phyloP scores from a whole-genome alignment of 345 rosid species.

The Salix viminalis region DNA sequence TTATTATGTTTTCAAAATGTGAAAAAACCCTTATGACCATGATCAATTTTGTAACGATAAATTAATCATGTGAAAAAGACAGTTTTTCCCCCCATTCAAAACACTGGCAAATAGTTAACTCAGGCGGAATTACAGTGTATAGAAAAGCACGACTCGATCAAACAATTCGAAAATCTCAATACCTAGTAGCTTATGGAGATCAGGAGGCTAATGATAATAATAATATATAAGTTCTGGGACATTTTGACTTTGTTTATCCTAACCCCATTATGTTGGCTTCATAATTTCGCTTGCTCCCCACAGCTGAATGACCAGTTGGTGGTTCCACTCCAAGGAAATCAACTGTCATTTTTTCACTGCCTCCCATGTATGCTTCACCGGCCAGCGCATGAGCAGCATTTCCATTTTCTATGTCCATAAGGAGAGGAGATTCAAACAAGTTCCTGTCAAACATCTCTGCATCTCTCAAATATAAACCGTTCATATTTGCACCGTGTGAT shows the following conservation, averaged over 20 bases:
- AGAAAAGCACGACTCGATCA: too few species aligned
- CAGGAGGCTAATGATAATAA: too few species aligned
- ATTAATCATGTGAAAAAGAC: too few species aligned
- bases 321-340: conserved; percentile 54
- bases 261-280: conserved; percentile 19
- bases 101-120: too few species aligned
- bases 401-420: conserved; percentile 18
- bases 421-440: conserved; percentile 19
- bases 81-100: too few species aligned
- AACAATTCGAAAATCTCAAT: too few species aligned
- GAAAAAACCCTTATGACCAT: too few species aligned
- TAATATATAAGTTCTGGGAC: too few species aligned
- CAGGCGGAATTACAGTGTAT: too few species aligned
- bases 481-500: conserved; percentile 7
- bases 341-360: conserved; percentile 35
- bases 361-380: conserved; percentile 21
- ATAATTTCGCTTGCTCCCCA: conserved; percentile 20
- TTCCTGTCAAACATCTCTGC: conserved; percentile 14
- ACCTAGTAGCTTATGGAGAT: too few species aligned
- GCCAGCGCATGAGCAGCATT: conserved; percentile 7
- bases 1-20: too few species aligned
- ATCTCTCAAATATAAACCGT: conserved; percentile 11
- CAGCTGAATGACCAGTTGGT: conserved; percentile 16
- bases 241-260: neutral
- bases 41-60: too few species aligned